Evolutionary conservation across 2,329 filamentous ascomycete species (phyloP).

Genomic region (Sclerotinia glacialis): DNA sequence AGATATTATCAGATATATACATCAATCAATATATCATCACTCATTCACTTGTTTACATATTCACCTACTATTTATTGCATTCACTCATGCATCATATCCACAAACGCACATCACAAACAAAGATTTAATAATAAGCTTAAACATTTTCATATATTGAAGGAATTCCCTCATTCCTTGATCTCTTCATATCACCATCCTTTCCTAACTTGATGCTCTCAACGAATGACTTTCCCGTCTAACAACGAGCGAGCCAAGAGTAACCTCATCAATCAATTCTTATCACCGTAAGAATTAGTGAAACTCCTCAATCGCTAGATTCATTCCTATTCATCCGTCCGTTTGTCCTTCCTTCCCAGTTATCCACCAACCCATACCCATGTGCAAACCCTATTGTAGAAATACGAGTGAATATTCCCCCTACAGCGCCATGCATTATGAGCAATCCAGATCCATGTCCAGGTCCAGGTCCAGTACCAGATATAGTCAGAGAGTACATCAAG

Average conservation of each 20-base stretch:
- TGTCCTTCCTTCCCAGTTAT: slow-evolving; percentile 1
- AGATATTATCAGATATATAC: too few species aligned
- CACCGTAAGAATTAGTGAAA: neutral
- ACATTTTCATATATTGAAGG: slow-evolving; percentile 3
- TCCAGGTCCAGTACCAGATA: slow-evolving; percentile 9
- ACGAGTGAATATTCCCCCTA: neutral
- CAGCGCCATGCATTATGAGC: slow-evolving; percentile 13
- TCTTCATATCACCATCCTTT: neutral
- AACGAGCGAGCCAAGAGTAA: neutral
- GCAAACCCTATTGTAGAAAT: slow-evolving; percentile 5
- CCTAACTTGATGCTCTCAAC: neutral
- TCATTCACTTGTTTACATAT: too few species aligned
- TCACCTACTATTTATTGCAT: neutral
- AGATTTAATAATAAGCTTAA: neutral
- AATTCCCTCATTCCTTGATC: neutral
- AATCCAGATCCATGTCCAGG: slow-evolving; percentile 11
- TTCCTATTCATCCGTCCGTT: neutral
- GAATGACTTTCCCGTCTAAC: neutral
- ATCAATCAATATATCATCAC: too few species aligned
- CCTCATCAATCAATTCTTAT: neutral
- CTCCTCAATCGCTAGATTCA: neutral
- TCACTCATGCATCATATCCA: neutral
- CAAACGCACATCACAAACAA: neutral
- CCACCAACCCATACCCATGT: slow-evolving; percentile 5
- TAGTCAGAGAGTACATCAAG: neutral